Evolutionary conservation across 1,139 yeast genomes (phyloP), one percentile per base, ranked within the genome.

Genomic region (Magnusiomyces ingens): DNA sequence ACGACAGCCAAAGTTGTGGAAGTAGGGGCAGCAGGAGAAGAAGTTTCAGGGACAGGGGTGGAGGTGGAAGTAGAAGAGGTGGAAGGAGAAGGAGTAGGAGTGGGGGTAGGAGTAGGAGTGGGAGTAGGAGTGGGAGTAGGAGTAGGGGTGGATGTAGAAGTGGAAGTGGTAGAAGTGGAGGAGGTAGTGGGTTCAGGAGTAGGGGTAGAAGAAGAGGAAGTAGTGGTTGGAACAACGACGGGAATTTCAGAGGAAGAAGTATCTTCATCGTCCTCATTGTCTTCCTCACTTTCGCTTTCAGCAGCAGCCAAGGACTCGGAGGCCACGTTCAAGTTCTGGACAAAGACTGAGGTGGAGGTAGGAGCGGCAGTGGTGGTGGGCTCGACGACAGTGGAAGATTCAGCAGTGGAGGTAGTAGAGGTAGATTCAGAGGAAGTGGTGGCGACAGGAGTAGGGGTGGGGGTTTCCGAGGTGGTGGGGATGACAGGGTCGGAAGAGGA

Each of bases 311-410:
- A 59, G 15, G 66, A 60, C 15, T 65, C 52, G 32, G 54, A 50
- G 29, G 58, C 49, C 29, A 55, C 8, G 32, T 26, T 26, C 32
- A 26, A 26, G 32, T 26, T 26, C 32, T 26, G 32, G 8, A 26
- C 32, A 26, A 26, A 26, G 32, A 26, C 8, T 5, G 32, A 26
- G 32, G 57, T 36, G 11, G 59, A 43, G 36, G 59, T 38, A 42
- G 58, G 42, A 35, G 56, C 37, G 19, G 46, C 19, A 55, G 65
- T 58, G 22, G 75, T 65, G 49, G 62, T 60, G 55, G 77, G 76
- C 19, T 71, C 70, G 13, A 71, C 68, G 8, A 76, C 77, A 22
- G 69, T 63, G 50, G 71, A 68, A 22, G 68, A 63, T 42, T 67
- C 56, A 29, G 74, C 69, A 40, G 73, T 63, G 64, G 64, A 72